phyloP scores from a whole-genome alignment of 139 green algal genomes.

The Chloropicon primus region DNA sequence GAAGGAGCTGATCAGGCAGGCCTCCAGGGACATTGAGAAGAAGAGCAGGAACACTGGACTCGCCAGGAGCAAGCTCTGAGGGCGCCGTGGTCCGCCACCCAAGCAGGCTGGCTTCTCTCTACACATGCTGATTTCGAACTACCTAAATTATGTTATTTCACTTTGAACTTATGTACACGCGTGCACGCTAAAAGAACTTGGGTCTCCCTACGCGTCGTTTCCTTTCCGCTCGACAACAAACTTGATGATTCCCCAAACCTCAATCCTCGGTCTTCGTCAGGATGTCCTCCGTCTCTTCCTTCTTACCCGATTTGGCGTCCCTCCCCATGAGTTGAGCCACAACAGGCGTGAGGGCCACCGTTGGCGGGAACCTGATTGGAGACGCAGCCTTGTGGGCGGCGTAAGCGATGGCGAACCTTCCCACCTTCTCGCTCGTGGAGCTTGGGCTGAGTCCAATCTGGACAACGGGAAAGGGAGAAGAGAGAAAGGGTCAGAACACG shows the following conservation, averaged over 20 bases:
- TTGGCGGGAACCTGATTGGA: conserved; percentile 93
- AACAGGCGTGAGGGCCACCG: conserved; percentile 91
- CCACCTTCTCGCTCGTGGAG: conserved; percentile 32
- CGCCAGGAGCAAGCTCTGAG: not conserved
- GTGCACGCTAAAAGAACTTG: not conserved
- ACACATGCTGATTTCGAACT: not conserved
- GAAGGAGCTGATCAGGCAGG: not conserved
- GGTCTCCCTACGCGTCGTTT: too few species aligned
- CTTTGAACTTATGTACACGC: not conserved
- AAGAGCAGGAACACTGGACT: not conserved
- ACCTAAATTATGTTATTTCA: not conserved
- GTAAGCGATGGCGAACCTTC: conserved; percentile 92
- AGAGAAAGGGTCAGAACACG: not conserved
- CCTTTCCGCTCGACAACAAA: not conserved
- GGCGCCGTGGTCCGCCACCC: not conserved
- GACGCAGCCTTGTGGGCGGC: conserved; percentile 97
- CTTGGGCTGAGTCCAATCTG: not conserved
- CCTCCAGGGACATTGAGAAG: not conserved
- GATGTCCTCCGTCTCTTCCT: conserved; percentile 20
- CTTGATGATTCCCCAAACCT: too few species aligned
- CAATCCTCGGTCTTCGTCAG: too few species aligned
- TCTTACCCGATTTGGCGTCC: conserved; percentile 27
- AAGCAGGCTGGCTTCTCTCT: not conserved
- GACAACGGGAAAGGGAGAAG: not conserved
- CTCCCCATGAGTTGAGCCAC: conserved; percentile 67